Base-by-base conservation (phyloP, 306 rosid species). In the Vigna angularis region DNA sequence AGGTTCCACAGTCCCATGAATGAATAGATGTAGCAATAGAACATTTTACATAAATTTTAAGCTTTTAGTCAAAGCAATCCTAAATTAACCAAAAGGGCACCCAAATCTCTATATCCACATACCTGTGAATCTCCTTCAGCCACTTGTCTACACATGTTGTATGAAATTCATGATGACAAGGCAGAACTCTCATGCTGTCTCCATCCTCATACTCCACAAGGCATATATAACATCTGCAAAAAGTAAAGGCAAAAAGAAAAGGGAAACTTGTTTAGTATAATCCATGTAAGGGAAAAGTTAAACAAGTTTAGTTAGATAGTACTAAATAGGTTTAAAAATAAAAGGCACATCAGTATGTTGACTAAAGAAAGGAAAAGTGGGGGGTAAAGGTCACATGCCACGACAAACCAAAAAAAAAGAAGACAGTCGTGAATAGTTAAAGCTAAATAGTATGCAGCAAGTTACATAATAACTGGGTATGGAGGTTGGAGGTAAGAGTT, bases 81-180 rank as follows among this genome's bases (percentile, higher is more conserved):
- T 42, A 42, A 61, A 8, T 59, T 51, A 70, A 65, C 16, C 59
- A 67, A 68, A 76, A 69, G 53, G 56, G 59, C 55, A 57, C 47
- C 8, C 72, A 49, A 82, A 55, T 32, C 38, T 62, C 17, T 4
- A 66, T 79, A 22, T 20, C 26, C 42, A 62, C 68, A 20, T 86
- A 96, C 99, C 99, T 93, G 87, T 96, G 99, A 80, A 93, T 91
- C 88, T 96, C 99, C 87, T 96, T 96, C 77, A 96, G 87, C 99
- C 99, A 96, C 83, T 96, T 96, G 97, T 96, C 99, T 56, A 96
- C 72, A 71, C 99, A 96, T 30, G 97, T 76, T 58, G 87, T 86
- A 70, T 96, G 99, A 74, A 91, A 96, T 74, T 96, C 99, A 66
- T 96, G 99, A 77, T 83, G 93, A 68, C 99, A 96, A 81, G 99